phyloP scores from a whole-genome alignment of 441 rosid genomes.

The Dalechampia spathulata region DNA sequence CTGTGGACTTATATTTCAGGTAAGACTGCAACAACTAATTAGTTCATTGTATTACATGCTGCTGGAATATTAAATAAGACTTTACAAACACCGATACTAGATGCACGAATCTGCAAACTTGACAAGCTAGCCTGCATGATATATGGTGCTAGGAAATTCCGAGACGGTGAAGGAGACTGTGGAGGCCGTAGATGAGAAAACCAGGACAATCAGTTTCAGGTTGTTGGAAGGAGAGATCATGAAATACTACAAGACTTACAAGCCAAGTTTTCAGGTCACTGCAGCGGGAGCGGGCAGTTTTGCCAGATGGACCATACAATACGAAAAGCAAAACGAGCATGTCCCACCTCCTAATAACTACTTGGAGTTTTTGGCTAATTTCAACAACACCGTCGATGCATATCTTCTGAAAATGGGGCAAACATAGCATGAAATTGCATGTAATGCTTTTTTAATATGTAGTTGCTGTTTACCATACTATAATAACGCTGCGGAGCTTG shows the following conservation, averaged over 20 bases:
- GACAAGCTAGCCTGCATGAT: neutral
- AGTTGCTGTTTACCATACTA: no score
- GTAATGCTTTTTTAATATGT: no score
- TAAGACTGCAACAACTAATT: neutral
- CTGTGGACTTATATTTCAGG: constrained; percentile 8
- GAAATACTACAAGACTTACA: constrained; percentile 5
- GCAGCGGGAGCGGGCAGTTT: neutral
- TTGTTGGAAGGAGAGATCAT: neutral
- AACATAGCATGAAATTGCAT: no score
- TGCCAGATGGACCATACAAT: constrained; percentile 7
- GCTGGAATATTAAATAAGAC: no score
- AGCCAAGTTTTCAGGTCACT: neutral
- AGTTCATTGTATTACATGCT: no score
- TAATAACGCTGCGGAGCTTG: no score
- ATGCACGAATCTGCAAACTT: no score
- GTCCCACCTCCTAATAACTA: neutral
- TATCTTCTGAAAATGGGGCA: constrained; percentile 2
- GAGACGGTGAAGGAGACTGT: constrained; percentile 7
- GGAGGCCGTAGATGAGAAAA: constrained; percentile 4
- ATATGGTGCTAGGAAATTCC: neutral
- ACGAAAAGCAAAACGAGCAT: constrained; percentile 1
- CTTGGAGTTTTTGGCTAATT: constrained; percentile 2
- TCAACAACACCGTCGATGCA: constrained; percentile 1
- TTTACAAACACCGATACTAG: no score
- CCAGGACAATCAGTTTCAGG: neutral